phyloP scores from a whole-genome alignment of 2,329 filamentous ascomycete species.

The Tolypocladium pustulatum region DNA sequence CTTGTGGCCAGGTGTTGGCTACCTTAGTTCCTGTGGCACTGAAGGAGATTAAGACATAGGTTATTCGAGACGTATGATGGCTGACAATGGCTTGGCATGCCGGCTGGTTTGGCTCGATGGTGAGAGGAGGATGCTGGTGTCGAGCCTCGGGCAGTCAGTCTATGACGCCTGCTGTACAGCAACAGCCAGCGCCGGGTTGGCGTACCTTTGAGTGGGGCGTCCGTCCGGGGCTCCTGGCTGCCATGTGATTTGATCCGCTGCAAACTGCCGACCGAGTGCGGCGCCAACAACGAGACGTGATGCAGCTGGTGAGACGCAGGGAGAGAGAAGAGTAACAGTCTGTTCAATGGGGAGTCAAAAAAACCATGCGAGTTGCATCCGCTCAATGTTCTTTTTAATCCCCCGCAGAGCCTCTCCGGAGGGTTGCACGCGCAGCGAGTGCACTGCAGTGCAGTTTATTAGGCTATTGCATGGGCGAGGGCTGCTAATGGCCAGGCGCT shows the following conservation, averaged over 20 bases:
- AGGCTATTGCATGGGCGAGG: slow-evolving; percentile 2
- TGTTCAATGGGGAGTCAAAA: background rate
- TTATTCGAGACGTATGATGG: no score
- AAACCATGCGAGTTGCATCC: background rate
- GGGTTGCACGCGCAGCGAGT: background rate
- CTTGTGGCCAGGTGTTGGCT: no score
- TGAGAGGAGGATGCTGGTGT: background rate
- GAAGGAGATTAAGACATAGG: no score
- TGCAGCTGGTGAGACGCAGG: background rate
- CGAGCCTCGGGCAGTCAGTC: background rate
- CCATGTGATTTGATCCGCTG: background rate
- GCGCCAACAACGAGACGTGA: background rate
- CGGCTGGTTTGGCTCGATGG: background rate
- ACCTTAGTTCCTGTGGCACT: background rate
- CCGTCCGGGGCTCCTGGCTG: background rate
- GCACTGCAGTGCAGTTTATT: background rate
- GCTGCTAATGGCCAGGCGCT: slow-evolving; percentile 9
- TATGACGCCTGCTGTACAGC: background rate
- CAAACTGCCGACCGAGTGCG: background rate
- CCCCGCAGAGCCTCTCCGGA: background rate
- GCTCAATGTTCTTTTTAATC: background rate
- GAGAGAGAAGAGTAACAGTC: background rate
- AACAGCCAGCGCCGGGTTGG: background rate
- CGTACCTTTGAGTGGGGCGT: background rate
- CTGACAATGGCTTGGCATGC: background rate